Evolutionary conservation across 2,329 filamentous ascomycete genomes (phyloP).

Genomic region (Mycogone perniciosa): DNA sequence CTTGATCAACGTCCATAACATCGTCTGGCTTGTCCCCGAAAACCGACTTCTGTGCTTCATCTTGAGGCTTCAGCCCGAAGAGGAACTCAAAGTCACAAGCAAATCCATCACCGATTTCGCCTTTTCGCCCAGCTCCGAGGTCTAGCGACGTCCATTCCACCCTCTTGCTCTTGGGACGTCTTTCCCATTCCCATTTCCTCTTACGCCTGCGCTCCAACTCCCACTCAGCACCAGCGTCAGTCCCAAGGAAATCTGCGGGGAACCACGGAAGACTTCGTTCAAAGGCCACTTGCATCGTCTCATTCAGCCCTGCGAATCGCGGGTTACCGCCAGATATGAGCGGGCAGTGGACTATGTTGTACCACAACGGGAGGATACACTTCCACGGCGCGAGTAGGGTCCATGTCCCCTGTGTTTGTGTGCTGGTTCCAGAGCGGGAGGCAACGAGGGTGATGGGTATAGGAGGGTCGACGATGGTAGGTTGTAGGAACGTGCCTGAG

Average conservation of each 20-base stretch:
- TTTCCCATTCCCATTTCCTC: slow-evolving; percentile 71
- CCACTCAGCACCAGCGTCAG: slow-evolving; percentile 72
- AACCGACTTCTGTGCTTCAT: slow-evolving; percentile 9
- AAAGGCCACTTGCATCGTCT: slow-evolving; percentile 74
- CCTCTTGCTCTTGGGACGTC: slow-evolving; percentile 75
- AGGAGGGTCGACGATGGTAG: slow-evolving; percentile 57
- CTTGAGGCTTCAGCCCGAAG: slow-evolving; percentile 31
- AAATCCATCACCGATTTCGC: slow-evolving; percentile 77
- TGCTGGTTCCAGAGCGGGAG: slow-evolving; percentile 42
- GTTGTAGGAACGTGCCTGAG: slow-evolving; percentile 56
- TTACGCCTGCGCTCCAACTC: slow-evolving; percentile 61
- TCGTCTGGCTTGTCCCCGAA: slow-evolving; percentile 19
- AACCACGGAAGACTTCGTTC: slow-evolving; percentile 77
- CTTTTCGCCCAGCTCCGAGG: slow-evolving; percentile 65
- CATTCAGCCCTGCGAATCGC: slow-evolving; percentile 73
- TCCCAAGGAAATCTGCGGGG: slow-evolving; percentile 76
- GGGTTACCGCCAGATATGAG: slow-evolving; percentile 74
- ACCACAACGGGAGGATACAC: slow-evolving; percentile 80
- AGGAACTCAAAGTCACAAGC: slow-evolving; percentile 76
- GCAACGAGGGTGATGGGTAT: slow-evolving; percentile 72
- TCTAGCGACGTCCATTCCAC: slow-evolving; percentile 68
- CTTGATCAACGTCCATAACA: slow-evolving; percentile 28
- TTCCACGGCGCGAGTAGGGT: slow-evolving; percentile 85
- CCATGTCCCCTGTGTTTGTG: slow-evolving; percentile 63
- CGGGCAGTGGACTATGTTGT: slow-evolving; percentile 74